Percentiles rank a stretch among this genome's conserved stretches.
Evolutionary conservation across 2,329 filamentous ascomycete species (phyloP).

Genomic region (Penicillium olsonii): DNA sequence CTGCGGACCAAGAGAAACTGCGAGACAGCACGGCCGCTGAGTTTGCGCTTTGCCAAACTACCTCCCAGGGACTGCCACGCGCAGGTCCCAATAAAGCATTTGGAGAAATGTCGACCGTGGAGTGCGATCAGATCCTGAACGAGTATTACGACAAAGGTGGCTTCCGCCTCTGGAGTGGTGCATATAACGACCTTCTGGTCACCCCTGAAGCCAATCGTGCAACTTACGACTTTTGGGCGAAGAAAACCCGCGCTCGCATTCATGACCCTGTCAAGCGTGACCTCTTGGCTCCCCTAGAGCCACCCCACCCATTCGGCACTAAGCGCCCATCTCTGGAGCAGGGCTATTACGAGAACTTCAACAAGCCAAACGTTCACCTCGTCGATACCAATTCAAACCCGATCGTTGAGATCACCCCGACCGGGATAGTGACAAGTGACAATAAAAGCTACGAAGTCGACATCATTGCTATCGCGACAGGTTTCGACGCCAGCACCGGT

Average conservation of each 20-base stretch:
- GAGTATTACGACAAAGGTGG: constrained; percentile 54
- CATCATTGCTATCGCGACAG: constrained; percentile 37
- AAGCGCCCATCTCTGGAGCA: constrained; percentile 55
- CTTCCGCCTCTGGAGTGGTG: constrained; percentile 54
- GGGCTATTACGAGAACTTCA: constrained; percentile 54
- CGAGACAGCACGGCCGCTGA: constrained; percentile 50
- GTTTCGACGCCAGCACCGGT: constrained; percentile 17
- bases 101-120: constrained; percentile 48
- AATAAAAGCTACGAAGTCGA: constrained; percentile 41
- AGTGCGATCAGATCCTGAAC: constrained; percentile 54
- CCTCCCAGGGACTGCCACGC: constrained; percentile 42
- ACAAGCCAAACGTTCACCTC: constrained; percentile 50
- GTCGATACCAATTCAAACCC: constrained; percentile 47
- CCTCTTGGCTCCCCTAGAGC: constrained; percentile 55
- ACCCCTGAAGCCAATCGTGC: constrained; percentile 52
- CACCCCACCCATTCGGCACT: constrained; percentile 57
- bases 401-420: constrained; percentile 41
- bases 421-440: constrained; percentile 44
- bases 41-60: constrained; percentile 39
- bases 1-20: constrained; percentile 50
- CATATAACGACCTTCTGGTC: constrained; percentile 55
- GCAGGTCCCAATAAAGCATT: constrained; percentile 52
- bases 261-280: constrained; percentile 53
- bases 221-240: constrained; percentile 58
- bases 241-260: constrained; percentile 50